Evolutionary conservation across 352 stramenopile species (phyloP), one percentile per base, ranked within the genome.

Genomic region (Phytophthora chlamydospora): DNA sequence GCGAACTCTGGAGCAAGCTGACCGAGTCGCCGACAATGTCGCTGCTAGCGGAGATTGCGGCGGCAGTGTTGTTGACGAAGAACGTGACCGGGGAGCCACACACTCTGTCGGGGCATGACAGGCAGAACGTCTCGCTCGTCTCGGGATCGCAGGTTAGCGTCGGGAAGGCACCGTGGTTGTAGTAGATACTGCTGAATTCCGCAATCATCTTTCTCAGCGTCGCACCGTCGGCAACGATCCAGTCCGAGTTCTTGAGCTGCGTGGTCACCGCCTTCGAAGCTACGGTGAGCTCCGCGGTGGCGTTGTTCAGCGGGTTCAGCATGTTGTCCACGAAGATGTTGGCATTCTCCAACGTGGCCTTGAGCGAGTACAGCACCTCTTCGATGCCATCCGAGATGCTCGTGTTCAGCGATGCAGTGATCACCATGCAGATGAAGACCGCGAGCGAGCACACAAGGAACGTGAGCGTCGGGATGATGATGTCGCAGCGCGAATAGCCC

Each of bases 341-440:
- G 17, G 89, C 73, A 51, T 94, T 91, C 52, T 81, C 75, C n/a
- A 94, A 52, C 17, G 81, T 90, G 14, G 76, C 76, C 35, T 85
- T 88, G 14, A 92, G 52, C 42, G 82, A 90, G 50, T 88, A 71
- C 17, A 94, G 56, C 24, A 94, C 74, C 1, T 73, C 73, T 19
- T 78, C 66, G 16, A 92, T 58, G 13, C 79, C 78, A 35, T 91
- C 71, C 6, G 85, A 91, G 58, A 94, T 87, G 68, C 88, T 93
- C 16, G 81, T 88, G 58, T 94, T 94, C 47, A 91, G 76, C 1
- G 83, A 82, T 14, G 84, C 73, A 13, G 83, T 89, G 16, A 91
- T 58, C n/a, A 89, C 55, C 49, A 81, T 82, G 72, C 85, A 94
- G 50, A 92, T 88, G 54, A 93, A 91, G 12, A 93, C 85, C 1